Conservation (phyloP, 139 green algal species). For the Pleodorina starrii region DNA sequence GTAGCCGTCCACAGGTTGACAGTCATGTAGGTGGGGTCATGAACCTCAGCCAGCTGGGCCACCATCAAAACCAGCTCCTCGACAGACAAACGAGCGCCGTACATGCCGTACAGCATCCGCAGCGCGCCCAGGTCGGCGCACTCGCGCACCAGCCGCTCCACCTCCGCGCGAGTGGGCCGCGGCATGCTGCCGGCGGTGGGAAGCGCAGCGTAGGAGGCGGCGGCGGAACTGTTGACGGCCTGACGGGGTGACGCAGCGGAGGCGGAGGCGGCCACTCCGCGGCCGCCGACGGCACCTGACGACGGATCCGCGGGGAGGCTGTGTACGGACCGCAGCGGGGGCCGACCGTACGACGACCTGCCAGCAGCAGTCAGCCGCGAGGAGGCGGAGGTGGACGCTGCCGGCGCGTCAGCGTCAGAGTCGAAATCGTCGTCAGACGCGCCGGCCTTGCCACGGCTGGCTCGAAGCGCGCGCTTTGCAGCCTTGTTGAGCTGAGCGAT, state of each 20-base stretch:
- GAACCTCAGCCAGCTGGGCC: slow-evolving; percentile 28
- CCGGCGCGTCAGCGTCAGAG: background rate
- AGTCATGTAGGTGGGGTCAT: slow-evolving; percentile 32
- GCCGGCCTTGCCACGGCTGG: background rate
- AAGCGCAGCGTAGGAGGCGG: no score
- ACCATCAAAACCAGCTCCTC: slow-evolving; percentile 42
- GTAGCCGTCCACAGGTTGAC: slow-evolving; percentile 29
- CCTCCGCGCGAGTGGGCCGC: background rate
- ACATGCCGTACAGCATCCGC: slow-evolving; percentile 19
- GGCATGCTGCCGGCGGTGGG: background rate
- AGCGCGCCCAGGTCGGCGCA: slow-evolving; percentile 3
- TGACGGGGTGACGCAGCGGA: no score
- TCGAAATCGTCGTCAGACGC: background rate
- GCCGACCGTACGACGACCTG: background rate
- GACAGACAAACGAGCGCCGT: background rate
- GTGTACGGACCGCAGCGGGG: background rate
- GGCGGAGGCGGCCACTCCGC: no score
- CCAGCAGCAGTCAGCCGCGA: background rate
- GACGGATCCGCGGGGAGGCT: no score
- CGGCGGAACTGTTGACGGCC: no score
- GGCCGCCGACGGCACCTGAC: no score
- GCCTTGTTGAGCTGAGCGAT: background rate
- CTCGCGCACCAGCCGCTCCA: background rate
- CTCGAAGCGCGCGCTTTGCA: background rate
- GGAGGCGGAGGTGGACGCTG: background rate